Evolutionary conservation across 75 land plant genomes (phyloP), one percentile per base, ranked within the genome.

Genomic region (Cryptomeria japonica): DNA sequence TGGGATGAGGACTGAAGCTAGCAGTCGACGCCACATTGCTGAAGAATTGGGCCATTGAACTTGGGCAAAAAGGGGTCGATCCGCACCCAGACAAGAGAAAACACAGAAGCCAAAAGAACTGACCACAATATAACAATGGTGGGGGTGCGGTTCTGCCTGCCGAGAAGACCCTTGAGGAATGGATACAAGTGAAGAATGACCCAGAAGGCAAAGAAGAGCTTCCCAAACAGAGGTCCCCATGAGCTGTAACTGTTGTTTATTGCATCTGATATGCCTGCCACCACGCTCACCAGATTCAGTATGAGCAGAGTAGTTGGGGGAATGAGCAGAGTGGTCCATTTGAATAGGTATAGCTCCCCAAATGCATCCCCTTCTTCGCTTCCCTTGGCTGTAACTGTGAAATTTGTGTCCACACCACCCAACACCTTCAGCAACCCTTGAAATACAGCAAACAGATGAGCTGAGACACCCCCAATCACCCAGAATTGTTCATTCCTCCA

Each of bases 191-290:
- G 92, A 58, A 91, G 92, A 3, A 91, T 91, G 77, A 97, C 99
- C 99, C 99, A 97, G 88, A 97, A 95, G 58, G 99, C 94, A 85
- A 97, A 97, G 91, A 97, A 97, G 1, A 97, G 91, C 92, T 95
- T 97, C 53, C 99, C 99, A 70, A 97, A 97, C 68, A 97, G 90
- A 4, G 99, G 99, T 25, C 99, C 99, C 99, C 99, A 97, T 19
- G 98, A 95, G 25, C 93, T 91, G 75, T 94, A 97, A 3, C 99
- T 98, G 82, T 95, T 97, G 92, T 97, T 97, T 76, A 97, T 93
- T 49, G 99, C 99, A 86, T 95, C 96, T 0, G 99, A 96, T n/a
- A 96, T 90, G 13, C 99, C 99, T 14, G 99, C 99, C 8, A 97
- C 99, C 3, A 97, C 94, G 47, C 99, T 98, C 1, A 97, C 98